A percentile compares a stretch with the other conserved stretches of the same genome.
Conservation (phyloP, 2,329 filamentous ascomycete species). For the Phyllosticta citrichinensis region DNA sequence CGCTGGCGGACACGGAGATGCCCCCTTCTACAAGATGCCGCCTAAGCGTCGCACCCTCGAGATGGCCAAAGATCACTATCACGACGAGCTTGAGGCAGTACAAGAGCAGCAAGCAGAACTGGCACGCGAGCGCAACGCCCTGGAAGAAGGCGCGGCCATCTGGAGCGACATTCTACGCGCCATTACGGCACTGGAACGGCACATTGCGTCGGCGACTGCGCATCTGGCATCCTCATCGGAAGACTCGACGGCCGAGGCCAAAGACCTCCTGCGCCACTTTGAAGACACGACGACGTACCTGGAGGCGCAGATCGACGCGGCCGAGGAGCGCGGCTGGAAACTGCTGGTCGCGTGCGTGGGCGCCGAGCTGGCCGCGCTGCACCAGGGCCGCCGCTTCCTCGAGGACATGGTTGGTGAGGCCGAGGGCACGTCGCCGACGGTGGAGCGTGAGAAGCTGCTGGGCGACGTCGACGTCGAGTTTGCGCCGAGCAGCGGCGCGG, state of each 20-base stretch:
- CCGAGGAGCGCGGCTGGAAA: slow-evolving; percentile 59
- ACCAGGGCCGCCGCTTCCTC: slow-evolving; percentile 50
- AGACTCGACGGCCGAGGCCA: slow-evolving; percentile 16
- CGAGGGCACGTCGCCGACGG: slow-evolving; percentile 17
- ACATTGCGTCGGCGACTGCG: slow-evolving; percentile 47
- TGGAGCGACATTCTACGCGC: slow-evolving; percentile 55
- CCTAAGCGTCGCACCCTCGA: slow-evolving; percentile 56
- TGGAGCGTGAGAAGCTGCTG: slow-evolving; percentile 5
- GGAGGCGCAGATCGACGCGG: slow-evolving; percentile 43
- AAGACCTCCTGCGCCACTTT: slow-evolving; percentile 44
- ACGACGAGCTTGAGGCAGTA: slow-evolving; percentile 49
- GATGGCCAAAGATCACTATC: slow-evolving; percentile 65
- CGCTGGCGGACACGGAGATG: neutral
- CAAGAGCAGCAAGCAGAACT: slow-evolving; percentile 46
- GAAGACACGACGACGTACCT: slow-evolving; percentile 46
- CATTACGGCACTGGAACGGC: slow-evolving; percentile 55
- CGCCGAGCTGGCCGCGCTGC: slow-evolving; percentile 60
- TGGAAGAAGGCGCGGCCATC: slow-evolving; percentile 55
- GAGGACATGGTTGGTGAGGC: slow-evolving; percentile 18
- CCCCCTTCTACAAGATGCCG: slow-evolving; percentile 21
- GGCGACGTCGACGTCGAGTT: slow-evolving; percentile 9
- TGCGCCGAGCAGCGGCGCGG: slow-evolving; percentile 8
- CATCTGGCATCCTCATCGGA: slow-evolving; percentile 18
- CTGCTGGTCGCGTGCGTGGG: slow-evolving; percentile 66
- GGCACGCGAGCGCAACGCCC: slow-evolving; percentile 51